These are phyloP conservation scores for Scenedesmus sp. DNA, from an alignment of 163 green algal species.

Conservation along the genomic window DNA sequence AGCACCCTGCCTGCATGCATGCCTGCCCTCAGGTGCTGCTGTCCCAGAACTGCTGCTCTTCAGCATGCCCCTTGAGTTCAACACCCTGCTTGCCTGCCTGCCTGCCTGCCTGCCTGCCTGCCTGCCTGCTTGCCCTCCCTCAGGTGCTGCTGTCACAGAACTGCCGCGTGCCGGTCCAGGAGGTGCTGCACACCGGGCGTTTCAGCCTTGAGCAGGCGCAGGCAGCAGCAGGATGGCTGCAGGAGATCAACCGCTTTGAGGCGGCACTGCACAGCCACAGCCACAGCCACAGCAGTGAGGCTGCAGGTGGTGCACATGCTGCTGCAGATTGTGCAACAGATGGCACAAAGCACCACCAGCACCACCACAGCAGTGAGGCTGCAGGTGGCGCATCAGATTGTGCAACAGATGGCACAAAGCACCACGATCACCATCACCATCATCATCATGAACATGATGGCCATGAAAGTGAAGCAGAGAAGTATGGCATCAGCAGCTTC, in stretches of 20 bases:
- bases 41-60: constrained; percentile 21
- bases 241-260: constrained; percentile 64
- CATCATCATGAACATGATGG: constrained; percentile 33
- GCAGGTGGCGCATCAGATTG: neutral
- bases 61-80: neutral
- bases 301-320: neutral
- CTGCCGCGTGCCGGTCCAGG: constrained; percentile 18
- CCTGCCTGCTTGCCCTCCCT: too few species aligned
- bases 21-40: constrained; percentile 6
- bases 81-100: neutral
- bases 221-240: constrained; percentile 79
- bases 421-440: constrained; percentile 44
- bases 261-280: constrained; percentile 36
- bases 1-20: neutral
- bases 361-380: constrained; percentile 34
- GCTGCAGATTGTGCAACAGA: neutral
- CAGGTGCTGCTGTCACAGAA: constrained; percentile 37
- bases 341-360: neutral
- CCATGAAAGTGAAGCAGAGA: constrained; percentile 66
- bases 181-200: constrained; percentile 41
- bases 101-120: neutral
- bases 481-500: constrained; percentile 85
- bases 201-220: constrained; percentile 67
- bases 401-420: neutral
- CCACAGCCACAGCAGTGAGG: constrained; percentile 27